Evolutionary conservation across 176 grass and related monocot genomes (phyloP), one percentile per base, ranked within the genome.

Genomic region (Cenchrus americanus): DNA sequence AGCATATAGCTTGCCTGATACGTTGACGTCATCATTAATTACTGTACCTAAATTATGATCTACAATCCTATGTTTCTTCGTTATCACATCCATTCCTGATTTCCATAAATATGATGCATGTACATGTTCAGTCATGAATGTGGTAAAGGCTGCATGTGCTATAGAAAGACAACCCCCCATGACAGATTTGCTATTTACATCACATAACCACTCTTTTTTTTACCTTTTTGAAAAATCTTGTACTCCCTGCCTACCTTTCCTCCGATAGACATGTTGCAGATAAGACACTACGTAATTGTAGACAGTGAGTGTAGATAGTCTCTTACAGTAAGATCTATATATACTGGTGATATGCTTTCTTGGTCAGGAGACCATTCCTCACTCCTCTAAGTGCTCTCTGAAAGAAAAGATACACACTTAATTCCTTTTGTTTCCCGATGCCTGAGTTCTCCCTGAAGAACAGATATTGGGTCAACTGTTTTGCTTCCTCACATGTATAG

Each of bases 231-330:
- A 79, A 43, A 65, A 62, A 64, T 24, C 57, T 50, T 87, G n/a
- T 64, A 79, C 66, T 83, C 13, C 32, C 34, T 88, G 80, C 80
- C 66, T 73, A 83, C 59, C 57, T 88, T 83, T 83, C 58, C 34
- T 57, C 5, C 40, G 18, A 88, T 57, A 19, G 2, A 40, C 74
- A 42, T 58, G 46, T 13, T 47, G 80, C 8, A 32, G 50, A 30
- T 53, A 59, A 24, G 58, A 70, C 44, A 58, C 55, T 58, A 21
- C 5, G 23, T 51, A 12, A 24, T 12, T 24, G 10, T 42, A 46
- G 68, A 49, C 4, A 69, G 43, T 69, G 46, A 76, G 52, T 87
- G 48, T 32, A 66, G 73, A 5, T 41, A 61, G 72, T 63, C 43
- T 77, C 65, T 71, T 62, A 67, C 1, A 22, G 15, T 23, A 50